These are phyloP conservation scores for Leptodermis oblonga DNA, from an alignment of 257 asterid species.

Conservation along the genomic window DNA sequence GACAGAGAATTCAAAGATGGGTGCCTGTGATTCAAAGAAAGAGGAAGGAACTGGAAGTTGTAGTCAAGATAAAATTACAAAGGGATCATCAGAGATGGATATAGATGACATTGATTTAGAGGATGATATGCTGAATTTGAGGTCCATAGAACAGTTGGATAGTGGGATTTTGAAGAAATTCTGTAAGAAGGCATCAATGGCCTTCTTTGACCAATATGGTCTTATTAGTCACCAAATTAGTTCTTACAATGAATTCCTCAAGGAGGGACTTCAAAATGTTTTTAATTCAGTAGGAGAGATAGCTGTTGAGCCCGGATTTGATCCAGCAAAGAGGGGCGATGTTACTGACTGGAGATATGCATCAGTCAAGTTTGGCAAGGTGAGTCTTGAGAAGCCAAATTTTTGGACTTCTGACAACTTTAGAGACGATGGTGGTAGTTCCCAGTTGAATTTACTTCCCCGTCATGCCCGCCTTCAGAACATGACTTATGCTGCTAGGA, in stretches of 20 bases:
- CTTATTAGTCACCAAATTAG: conserved; percentile 78
- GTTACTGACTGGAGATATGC: conserved; percentile 71
- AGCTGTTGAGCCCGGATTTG: conserved; percentile 64
- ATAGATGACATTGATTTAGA: conserved; percentile 52
- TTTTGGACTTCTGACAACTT: conserved; percentile 65
- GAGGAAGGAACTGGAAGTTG: conserved; percentile 24
- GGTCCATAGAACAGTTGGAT: conserved; percentile 39
- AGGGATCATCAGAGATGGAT: conserved; percentile 20
- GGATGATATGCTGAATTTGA: conserved; percentile 26
- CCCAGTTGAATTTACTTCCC: conserved; percentile 49
- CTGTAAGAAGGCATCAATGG: conserved; percentile 59
- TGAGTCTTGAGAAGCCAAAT: conserved; percentile 55
- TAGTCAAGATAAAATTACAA: conserved; percentile 14
- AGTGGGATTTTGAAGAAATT: conserved; percentile 42
- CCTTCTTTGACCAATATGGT: conserved; percentile 73
- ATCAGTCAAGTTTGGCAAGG: conserved; percentile 71
- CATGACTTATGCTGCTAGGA: conserved; percentile 81
- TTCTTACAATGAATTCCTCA: conserved; percentile 69
- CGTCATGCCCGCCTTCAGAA: conserved; percentile 91
- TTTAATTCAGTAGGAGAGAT: conserved; percentile 82
- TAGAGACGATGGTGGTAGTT: conserved; percentile 42
- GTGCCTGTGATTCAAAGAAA: conserved; percentile 9
- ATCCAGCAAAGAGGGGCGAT: conserved; percentile 75
- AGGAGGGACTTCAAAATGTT: conserved; percentile 59
- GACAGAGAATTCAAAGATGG: conserved; percentile 6